Evolutionary conservation across 768 basidiomycete genomes (phyloP).

Genomic region (Russula griseocarnosa): DNA sequence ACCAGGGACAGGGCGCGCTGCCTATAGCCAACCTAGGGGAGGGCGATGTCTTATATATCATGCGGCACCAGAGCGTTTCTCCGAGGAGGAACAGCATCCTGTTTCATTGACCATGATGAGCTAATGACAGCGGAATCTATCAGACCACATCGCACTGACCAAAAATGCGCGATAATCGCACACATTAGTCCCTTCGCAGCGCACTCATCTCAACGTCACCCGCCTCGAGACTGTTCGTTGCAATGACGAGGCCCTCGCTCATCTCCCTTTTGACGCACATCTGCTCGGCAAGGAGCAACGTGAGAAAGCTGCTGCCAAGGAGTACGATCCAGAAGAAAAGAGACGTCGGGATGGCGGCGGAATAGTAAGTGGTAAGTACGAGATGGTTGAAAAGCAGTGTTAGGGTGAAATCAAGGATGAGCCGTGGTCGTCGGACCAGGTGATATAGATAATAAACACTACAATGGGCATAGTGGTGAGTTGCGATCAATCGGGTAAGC

Average conservation of each 20-base stretch:
- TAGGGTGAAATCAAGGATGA: constrained; percentile 91
- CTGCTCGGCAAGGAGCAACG: constrained; percentile 83
- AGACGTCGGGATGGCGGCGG: constrained; percentile 77
- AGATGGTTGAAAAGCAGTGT: constrained; percentile 91
- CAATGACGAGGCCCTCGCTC: constrained; percentile 70
- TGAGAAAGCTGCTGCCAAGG: constrained; percentile 62
- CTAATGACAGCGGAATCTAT: constrained; percentile 9
- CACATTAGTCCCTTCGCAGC: constrained; percentile 45
- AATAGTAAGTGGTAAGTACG: constrained; percentile 90
- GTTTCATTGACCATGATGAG: not conserved
- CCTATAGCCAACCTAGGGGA: not conserved
- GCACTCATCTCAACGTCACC: constrained; percentile 56
- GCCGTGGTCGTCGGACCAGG: constrained; percentile 84
- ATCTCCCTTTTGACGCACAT: constrained; percentile 88
- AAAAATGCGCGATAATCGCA: constrained; percentile 17
- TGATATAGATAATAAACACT: constrained; percentile 81
- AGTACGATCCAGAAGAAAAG: constrained; percentile 90
- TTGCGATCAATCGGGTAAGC: constrained; percentile 15
- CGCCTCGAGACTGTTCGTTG: constrained; percentile 40
- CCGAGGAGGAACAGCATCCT: constrained; percentile 2
- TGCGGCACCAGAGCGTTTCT: not conserved
- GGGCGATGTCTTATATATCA: not conserved
- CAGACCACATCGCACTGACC: constrained; percentile 6
- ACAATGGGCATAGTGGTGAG: constrained; percentile 16
- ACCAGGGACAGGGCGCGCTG: constrained; percentile 15